Conservation (phyloP, 768 basidiomycete species). For the Termitomyces eurrhizus region DNA sequence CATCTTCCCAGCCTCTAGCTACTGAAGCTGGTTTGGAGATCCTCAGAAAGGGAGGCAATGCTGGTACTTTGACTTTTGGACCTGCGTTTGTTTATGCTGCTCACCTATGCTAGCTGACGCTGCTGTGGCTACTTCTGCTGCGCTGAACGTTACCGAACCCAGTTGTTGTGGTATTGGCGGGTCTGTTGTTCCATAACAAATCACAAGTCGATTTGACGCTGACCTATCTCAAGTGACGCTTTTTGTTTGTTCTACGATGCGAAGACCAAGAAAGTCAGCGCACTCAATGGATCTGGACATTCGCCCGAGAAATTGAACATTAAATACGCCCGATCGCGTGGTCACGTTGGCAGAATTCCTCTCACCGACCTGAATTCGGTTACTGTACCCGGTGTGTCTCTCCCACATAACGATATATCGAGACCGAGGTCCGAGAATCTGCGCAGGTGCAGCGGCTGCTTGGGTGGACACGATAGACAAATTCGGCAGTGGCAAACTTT, state of each 20-base stretch:
- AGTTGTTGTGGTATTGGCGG: conserved; percentile 91
- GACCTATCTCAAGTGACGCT: conserved; percentile 54
- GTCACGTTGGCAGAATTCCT: conserved; percentile 73
- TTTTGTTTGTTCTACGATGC: conserved; percentile 94
- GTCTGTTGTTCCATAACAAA: conserved; percentile 35
- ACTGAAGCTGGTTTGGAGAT: conserved; percentile 91
- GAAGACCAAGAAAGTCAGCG: conserved; percentile 75
- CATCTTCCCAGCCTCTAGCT: conserved; percentile 89
- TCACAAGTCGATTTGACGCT: not conserved
- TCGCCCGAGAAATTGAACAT: conserved; percentile 78
- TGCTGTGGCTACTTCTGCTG: conserved; percentile 90
- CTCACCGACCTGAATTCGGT: conserved; percentile 82
- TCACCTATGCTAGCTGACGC: conserved; percentile 63
- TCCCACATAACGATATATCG: not conserved
- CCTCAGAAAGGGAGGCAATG: conserved; percentile 90
- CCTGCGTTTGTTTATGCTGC: not conserved
- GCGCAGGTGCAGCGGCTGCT: conserved; percentile 82
- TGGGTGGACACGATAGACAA: conserved; percentile 88
- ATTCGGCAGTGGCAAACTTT: conserved; percentile 73
- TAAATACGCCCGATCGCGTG: conserved; percentile 65
- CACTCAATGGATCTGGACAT: conserved; percentile 88
- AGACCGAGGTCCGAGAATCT: not conserved
- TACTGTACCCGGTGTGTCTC: conserved; percentile 68
- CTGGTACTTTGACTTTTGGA: conserved; percentile 49
- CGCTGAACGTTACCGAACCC: conserved; percentile 88